Evolutionary conservation across 352 stramenopile species (phyloP), one percentile per base, ranked within the genome.

Genomic region (Hyphochytrium catenoides): DNA sequence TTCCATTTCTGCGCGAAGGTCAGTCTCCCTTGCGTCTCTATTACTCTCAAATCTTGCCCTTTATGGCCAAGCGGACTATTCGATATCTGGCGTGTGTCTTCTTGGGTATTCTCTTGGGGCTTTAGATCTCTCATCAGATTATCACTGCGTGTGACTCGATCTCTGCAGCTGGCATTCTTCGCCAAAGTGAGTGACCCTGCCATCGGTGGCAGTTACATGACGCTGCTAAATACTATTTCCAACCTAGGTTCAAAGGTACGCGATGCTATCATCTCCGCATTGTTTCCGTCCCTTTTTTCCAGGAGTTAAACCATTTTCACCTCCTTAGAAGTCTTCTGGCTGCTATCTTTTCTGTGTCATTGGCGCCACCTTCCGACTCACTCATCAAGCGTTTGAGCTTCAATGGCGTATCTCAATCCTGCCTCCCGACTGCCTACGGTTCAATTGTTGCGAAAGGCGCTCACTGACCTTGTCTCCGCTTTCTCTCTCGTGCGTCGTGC

Each of bases 131-230:
- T 23, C 23, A 11, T 2, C n/a, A n/a, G n/a, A n/a, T n/a, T n/a
- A n/a, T n/a, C n/a, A n/a, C n/a, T n/a, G n/a, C n/a, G n/a, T n/a
- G n/a, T n/a, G n/a, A n/a, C n/a, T n/a, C n/a, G n/a, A n/a, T n/a
- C n/a, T n/a, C 18, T 28, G 1, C 77, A 96, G 66, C 98, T 98
- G 91, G 87, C 78, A 4, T 98, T 99, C 52, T 98, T 95, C 49
- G 86, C 89, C 33, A 62, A 74, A 28, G 78, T 97, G 39, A 93
- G 89, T 26, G 91, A 99, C 51, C 85, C 87, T 11, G 74, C 71
- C 9, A 97, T 98, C 51, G 91, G 91, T 32, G 91, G 91, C 34
- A 95, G 76, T 14, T 98, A 98, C 66, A 98, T 98, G 91, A 99
- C 91, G 21, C 81, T 97, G 35, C 66, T 99, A 29, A 99, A 99